A percentile compares a stretch with the other conserved stretches of the same genome.
Evolutionary conservation across 441 rosid species (phyloP).

Genomic region (Erodium trifolium): DNA sequence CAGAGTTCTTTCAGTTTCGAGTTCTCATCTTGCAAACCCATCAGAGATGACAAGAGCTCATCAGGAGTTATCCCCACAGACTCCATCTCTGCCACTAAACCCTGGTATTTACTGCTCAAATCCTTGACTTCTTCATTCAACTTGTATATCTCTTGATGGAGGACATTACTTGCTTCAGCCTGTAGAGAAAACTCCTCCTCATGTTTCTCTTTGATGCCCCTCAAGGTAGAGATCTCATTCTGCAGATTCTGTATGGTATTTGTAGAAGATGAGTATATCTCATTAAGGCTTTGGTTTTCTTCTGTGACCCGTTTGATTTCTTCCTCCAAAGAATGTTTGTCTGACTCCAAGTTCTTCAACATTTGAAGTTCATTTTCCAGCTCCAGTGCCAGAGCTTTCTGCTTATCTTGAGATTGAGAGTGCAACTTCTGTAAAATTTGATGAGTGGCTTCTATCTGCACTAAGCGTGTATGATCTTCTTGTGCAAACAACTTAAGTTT

Average conservation of each 20-base stretch:
- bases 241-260: slow-evolving; percentile 35
- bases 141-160: slow-evolving; percentile 40
- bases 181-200: slow-evolving; percentile 44
- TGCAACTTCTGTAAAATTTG: slow-evolving; percentile 55
- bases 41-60: slow-evolving; percentile 36
- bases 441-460: slow-evolving; percentile 51
- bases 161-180: slow-evolving; percentile 33
- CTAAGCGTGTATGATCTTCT: slow-evolving; percentile 51
- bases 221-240: slow-evolving; percentile 42
- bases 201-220: slow-evolving; percentile 46
- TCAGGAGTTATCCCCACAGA: slow-evolving; percentile 46
- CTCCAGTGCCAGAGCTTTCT: slow-evolving; percentile 38
- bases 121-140: slow-evolving; percentile 39
- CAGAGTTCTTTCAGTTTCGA: slow-evolving; percentile 38
- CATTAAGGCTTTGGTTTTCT: slow-evolving; percentile 42
- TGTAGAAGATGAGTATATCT: slow-evolving; percentile 40
- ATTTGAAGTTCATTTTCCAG: slow-evolving; percentile 48
- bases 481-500: slow-evolving; percentile 47
- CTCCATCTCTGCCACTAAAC: slow-evolving; percentile 36
- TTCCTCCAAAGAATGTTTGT: slow-evolving; percentile 40
- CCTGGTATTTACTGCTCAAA: slow-evolving; percentile 37
- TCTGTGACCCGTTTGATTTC: slow-evolving; percentile 35
- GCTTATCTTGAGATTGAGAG: slow-evolving; percentile 62
- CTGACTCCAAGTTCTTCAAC: slow-evolving; percentile 53
- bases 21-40: slow-evolving; percentile 49